Conservation (phyloP, 169 alveolate species). For the Pseudocohnilembus persalinus region DNA sequence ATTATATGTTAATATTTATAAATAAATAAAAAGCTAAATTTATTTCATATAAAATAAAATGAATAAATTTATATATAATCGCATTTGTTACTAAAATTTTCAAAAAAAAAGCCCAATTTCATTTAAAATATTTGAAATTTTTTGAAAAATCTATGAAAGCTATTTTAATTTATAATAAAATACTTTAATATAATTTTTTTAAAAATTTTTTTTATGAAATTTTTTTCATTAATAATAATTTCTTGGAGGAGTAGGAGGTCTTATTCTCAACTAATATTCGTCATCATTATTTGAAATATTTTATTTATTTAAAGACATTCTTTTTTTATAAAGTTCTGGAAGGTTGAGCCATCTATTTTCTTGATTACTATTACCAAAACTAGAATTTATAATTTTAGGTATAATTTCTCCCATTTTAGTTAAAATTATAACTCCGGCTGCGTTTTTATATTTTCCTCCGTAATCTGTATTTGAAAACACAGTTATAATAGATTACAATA, state of each 20-base stretch:
- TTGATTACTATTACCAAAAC: slow-evolving; percentile 48
- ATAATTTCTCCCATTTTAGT: slow-evolving; percentile 95
- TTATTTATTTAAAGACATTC: slow-evolving; percentile 14
- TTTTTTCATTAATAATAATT: background rate
- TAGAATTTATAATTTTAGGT: slow-evolving; percentile 97
- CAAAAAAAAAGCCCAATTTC: no score
- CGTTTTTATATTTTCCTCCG: slow-evolving; percentile 98
- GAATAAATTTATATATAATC: no score
- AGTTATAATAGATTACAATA: slow-evolving; percentile 97
- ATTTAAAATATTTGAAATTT: no score
- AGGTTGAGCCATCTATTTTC: slow-evolving; percentile 57
- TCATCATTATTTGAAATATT: slow-evolving; percentile 35
- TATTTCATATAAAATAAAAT: no score
- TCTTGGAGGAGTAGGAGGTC: slow-evolving; percentile 80
- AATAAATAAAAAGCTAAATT: no score
- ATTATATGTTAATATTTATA: no score
- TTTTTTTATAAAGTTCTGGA: slow-evolving; percentile 26
- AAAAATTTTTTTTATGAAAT: no score
- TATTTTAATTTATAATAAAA: no score
- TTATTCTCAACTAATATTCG: slow-evolving; percentile 62
- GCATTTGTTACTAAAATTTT: no score
- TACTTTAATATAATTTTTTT: no score
- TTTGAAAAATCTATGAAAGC: no score
- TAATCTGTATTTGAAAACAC: slow-evolving; percentile 97
- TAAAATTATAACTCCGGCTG: slow-evolving; percentile 96